Percentiles rank a stretch among this genome's conserved stretches.
phyloP scores from a whole-genome alignment of 768 basidiomycete genomes.

The Rhizopogon salebrosus region DNA sequence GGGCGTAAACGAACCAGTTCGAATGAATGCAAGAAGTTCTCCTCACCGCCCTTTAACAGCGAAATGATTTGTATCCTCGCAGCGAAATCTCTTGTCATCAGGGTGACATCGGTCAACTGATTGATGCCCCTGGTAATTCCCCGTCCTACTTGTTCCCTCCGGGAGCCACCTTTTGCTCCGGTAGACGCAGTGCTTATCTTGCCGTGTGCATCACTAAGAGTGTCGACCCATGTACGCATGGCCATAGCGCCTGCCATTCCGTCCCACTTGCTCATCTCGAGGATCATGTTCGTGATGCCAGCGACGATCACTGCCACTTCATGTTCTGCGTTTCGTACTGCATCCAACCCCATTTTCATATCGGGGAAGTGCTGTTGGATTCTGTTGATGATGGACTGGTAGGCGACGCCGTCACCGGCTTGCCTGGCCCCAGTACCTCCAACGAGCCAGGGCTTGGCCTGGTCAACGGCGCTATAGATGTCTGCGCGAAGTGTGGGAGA shows the following conservation, averaged over 20 bases:
- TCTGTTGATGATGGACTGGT: slow-evolving; percentile 35
- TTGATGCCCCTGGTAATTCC: slow-evolving; percentile 50
- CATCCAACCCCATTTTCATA: slow-evolving; percentile 39
- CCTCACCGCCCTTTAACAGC: slow-evolving; percentile 44
- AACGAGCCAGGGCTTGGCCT: slow-evolving; percentile 40
- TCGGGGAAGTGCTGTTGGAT: slow-evolving; percentile 49
- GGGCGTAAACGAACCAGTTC: background rate
- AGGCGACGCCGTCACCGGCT: slow-evolving; percentile 52
- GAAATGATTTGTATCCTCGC: slow-evolving; percentile 51
- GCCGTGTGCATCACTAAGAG: slow-evolving; percentile 38
- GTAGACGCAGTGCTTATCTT: slow-evolving; percentile 18
- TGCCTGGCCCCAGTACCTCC: slow-evolving; percentile 34
- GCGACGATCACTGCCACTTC: slow-evolving; percentile 47
- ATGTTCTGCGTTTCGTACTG: slow-evolving; percentile 40
- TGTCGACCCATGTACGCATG: slow-evolving; percentile 50
- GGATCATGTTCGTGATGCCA: slow-evolving; percentile 48
- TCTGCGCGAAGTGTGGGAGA: slow-evolving; percentile 46
- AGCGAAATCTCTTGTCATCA: slow-evolving; percentile 52
- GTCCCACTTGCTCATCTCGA: slow-evolving; percentile 54
- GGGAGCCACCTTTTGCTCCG: slow-evolving; percentile 14
- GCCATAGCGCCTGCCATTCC: slow-evolving; percentile 53
- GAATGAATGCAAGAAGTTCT: background rate
- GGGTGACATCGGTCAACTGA: slow-evolving; percentile 41
- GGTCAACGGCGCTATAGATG: slow-evolving; percentile 46
- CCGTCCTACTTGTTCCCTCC: slow-evolving; percentile 39